Conservation (phyloP, 192 early-diverging fungal genomes). For the Oehlia diaphana region DNA sequence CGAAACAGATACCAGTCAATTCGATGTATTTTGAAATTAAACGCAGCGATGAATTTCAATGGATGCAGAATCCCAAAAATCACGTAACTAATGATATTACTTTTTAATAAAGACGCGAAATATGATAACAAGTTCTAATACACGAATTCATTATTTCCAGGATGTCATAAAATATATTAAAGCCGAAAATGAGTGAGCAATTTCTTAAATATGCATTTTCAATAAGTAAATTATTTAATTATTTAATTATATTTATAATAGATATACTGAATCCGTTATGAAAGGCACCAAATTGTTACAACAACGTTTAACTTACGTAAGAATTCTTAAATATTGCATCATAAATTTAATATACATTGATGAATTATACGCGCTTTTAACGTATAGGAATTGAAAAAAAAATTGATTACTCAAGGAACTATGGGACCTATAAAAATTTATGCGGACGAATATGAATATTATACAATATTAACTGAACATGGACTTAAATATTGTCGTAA, state of each 20-base stretch:
- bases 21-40: slow-evolving; percentile 40
- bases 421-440: slow-evolving; percentile 48
- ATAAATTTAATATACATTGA: neutral
- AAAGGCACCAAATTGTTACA: slow-evolving; percentile 21
- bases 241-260: slow-evolving; percentile 13
- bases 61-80: slow-evolving; percentile 54
- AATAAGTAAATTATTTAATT: neutral
- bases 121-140: neutral
- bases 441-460: slow-evolving; percentile 55
- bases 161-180: slow-evolving; percentile 47
- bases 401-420: slow-evolving; percentile 39
- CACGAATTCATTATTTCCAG: slow-evolving; percentile 29
- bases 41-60: slow-evolving; percentile 50
- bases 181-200: slow-evolving; percentile 51
- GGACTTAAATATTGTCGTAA: slow-evolving; percentile 55
- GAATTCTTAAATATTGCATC: neutral
- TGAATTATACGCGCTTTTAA: neutral
- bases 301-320: slow-evolving; percentile 18
- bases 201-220: neutral
- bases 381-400: slow-evolving; percentile 54
- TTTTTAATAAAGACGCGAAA: neutral
- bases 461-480: slow-evolving; percentile 45
- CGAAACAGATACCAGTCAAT: slow-evolving; percentile 42
- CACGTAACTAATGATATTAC: slow-evolving; percentile 29
- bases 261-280: slow-evolving; percentile 32